Percentiles rank a stretch among this genome's conserved stretches.
These are phyloP conservation scores for Xylaria sp. DNA, from an alignment of 2,329 filamentous ascomycete genomes.

Conservation along the genomic window DNA sequence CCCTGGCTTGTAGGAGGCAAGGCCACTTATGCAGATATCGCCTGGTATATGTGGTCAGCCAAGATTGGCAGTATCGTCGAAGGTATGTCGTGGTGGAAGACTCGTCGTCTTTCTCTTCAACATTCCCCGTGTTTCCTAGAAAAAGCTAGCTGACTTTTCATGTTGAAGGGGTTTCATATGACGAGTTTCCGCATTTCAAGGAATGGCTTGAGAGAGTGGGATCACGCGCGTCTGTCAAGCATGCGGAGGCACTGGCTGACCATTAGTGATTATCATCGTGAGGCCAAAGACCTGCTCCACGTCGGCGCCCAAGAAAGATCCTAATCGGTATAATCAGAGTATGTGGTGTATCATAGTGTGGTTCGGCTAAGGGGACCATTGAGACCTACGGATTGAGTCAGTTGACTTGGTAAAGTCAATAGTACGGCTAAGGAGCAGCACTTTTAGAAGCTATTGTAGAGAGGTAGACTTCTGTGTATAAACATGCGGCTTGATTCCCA, in stretches of 20 bases:
- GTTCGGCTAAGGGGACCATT: no score
- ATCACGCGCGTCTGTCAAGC: constrained; percentile 15
- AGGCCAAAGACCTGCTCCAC: no score
- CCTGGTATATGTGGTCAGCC: constrained; percentile 38
- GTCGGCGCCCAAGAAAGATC: no score
- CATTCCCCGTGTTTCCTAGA: neutral
- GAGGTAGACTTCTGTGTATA: neutral
- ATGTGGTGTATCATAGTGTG: no score
- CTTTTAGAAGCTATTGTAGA: no score
- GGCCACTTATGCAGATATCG: constrained; percentile 40
- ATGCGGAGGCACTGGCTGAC: constrained; percentile 6
- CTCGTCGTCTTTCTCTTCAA: neutral
- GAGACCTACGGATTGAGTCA: no score
- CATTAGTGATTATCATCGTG: neutral
- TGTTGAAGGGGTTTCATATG: constrained; percentile 20
- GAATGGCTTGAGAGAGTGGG: constrained; percentile 30
- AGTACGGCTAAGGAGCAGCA: no score
- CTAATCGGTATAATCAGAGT: no score
- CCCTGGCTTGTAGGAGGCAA: constrained; percentile 41
- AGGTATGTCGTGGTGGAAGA: constrained; percentile 14
- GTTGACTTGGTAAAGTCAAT: no score
- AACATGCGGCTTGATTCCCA: neutral
- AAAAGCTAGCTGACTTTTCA: constrained; percentile 6
- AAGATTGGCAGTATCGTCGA: neutral
- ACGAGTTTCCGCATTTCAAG: constrained; percentile 32